These are phyloP conservation scores for Claviceps arundinis DNA, from an alignment of 2,329 filamentous ascomycete species.

Conservation along the genomic window DNA sequence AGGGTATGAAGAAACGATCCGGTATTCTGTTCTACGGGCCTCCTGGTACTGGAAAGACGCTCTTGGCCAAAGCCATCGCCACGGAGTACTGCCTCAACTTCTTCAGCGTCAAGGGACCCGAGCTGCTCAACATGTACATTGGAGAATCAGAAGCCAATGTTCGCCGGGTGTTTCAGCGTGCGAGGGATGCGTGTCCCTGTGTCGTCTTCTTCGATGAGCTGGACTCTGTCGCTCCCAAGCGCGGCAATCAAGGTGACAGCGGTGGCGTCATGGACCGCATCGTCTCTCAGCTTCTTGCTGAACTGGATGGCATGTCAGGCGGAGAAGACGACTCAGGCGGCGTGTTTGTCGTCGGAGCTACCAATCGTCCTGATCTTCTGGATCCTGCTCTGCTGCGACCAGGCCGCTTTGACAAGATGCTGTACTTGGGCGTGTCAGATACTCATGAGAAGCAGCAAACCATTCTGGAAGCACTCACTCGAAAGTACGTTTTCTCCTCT, in stretches of 20 bases:
- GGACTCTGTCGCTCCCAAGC: conserved; percentile 87
- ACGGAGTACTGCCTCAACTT: conserved; percentile 92
- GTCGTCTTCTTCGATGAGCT: conserved; percentile 91
- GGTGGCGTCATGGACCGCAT: conserved; percentile 98
- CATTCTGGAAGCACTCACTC: conserved; percentile 84
- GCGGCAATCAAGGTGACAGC: conserved; percentile 93
- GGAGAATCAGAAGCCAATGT: conserved; percentile 90
- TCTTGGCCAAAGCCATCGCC: conserved; percentile 86
- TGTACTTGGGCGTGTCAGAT: conserved; percentile 91
- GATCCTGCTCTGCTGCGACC: conserved; percentile 82
- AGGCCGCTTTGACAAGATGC: conserved; percentile 94
- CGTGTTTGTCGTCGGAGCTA: conserved; percentile 94
- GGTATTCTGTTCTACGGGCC: conserved; percentile 88
- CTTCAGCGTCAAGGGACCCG: conserved; percentile 85
- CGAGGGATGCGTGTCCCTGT: conserved; percentile 72
- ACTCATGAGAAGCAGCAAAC: conserved; percentile 93
- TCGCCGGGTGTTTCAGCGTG: conserved; percentile 74
- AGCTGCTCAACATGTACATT: conserved; percentile 92
- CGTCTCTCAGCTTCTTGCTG: conserved; percentile 84
- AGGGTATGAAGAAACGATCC: conserved; percentile 95
- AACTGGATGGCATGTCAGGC: conserved; percentile 95
- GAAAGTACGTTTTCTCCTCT: conserved; percentile 56
- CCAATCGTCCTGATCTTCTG: conserved; percentile 84
- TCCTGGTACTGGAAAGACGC: conserved; percentile 80
- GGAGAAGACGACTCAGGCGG: conserved; percentile 66